Conservation (phyloP, 2,329 filamentous ascomycete genomes). For the Aspergillus fijiensis region DNA sequence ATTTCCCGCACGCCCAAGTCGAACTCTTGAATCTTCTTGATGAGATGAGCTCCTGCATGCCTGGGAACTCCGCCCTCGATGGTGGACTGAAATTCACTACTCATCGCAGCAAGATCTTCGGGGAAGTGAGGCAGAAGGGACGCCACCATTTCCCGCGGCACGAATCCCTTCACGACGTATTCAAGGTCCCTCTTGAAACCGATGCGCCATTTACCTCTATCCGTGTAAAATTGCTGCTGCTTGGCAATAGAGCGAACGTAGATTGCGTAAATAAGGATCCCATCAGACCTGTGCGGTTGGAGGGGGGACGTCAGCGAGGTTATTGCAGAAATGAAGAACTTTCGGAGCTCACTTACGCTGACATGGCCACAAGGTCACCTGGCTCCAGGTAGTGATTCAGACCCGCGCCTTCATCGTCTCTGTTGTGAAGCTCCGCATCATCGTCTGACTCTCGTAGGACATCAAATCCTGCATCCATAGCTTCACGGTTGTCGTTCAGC, state of each 20-base stretch:
- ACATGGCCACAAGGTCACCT: conserved; percentile 42
- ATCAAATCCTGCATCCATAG: conserved; percentile 28
- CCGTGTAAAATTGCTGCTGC: conserved; percentile 46
- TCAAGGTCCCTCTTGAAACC: conserved; percentile 40
- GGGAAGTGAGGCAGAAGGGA: conserved; percentile 55
- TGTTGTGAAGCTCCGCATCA: conserved; percentile 27
- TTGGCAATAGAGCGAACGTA: conserved; percentile 44
- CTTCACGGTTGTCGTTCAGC: conserved; percentile 34
- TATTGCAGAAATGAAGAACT: background rate
- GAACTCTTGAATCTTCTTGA: conserved; percentile 38
- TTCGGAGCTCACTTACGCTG: conserved; percentile 25
- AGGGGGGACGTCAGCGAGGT: background rate
- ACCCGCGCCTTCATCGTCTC: conserved; percentile 32
- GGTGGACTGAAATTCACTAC: conserved; percentile 33
- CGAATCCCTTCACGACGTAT: conserved; percentile 52
- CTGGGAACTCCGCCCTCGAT: conserved; percentile 45
- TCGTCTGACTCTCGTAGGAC: conserved; percentile 24
- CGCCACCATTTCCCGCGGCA: conserved; percentile 46
- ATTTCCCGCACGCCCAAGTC: conserved; percentile 34
- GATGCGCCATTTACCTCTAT: conserved; percentile 45
- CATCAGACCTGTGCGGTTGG: conserved; percentile 21
- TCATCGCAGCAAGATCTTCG: conserved; percentile 25
- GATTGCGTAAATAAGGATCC: conserved; percentile 35
- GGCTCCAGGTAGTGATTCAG: conserved; percentile 35
- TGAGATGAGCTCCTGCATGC: conserved; percentile 35